Base-by-base conservation (phyloP, 257 asterid species). In the Scutellaria minor region DNA sequence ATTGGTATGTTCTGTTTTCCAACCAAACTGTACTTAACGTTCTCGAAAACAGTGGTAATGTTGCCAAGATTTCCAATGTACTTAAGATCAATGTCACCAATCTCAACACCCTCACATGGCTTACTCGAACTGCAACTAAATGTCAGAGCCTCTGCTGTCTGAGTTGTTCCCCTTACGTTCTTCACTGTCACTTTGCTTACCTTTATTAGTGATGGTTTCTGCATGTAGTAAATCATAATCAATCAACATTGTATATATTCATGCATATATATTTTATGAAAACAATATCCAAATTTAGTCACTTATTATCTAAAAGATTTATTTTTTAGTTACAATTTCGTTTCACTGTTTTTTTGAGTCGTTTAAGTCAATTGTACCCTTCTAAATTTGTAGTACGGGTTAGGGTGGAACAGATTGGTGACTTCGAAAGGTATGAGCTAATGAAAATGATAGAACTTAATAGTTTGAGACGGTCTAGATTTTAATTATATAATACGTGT, bases 1-100 rank as follows among this genome's bases (percentile, higher is more conserved):
- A 80, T 41, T 7, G 72, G 75, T 2, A 89, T 89, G 45, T 55
- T 75, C 48, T 72, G 85, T 40, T 47, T 81, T 55, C 96, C 96
- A 1, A 8, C 12, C 7, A 78, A 2, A 5, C 37, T 31, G 2
- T 88, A 90, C 60, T 83, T 72, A 42, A 84, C 76, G 39, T 87
- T 85, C 27, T 48, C 4, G 60, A 94, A 87, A 18, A 44, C 64
- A 45, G 86, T 74, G 48, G 75, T 73, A 39, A 74, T 27, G 5
- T 46, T n/a, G 10, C 84, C 89, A 0, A n/a, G 71, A 4, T 24
- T 68, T 15, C 90, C 90, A 0, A 0, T 62, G 68, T 75, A 86
- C 11, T 5, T 9, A n/a, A 90, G 53, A 72, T 87, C 81, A 20
- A 87, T 31, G 39, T 88, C 61, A 4, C 85, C 81, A 9, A 90